Conservation (phyloP, 345 rosid species). For the Linum trigynum region DNA sequence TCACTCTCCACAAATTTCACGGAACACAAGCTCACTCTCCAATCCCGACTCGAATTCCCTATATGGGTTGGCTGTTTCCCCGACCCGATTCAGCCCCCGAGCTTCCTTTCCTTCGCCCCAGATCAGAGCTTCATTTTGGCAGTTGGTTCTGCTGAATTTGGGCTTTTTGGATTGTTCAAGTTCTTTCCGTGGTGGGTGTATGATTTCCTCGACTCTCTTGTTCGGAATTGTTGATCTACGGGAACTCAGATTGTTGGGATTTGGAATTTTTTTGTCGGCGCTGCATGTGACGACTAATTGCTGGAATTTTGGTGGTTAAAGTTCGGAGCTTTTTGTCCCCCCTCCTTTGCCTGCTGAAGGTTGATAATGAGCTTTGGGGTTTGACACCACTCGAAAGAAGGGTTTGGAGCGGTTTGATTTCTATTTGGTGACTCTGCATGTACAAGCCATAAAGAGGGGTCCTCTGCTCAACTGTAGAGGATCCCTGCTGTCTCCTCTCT, state of each 20-base stretch:
- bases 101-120: not conserved
- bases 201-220: conserved; percentile 18
- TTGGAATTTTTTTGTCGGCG: not conserved
- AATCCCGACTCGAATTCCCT: conserved; percentile 13
- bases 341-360: too few species aligned
- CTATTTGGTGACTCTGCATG: conserved; percentile 35
- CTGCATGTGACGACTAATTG: not conserved
- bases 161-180: conserved; percentile 26
- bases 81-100: conserved; percentile 3
- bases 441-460: conserved; percentile 38
- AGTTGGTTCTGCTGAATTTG: not conserved
- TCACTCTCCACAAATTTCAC: not conserved
- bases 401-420: conserved; percentile 14
- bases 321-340: not conserved
- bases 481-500: conserved; percentile 26
- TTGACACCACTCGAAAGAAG: not conserved
- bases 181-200: not conserved
- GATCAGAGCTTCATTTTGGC: not conserved
- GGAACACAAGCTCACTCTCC: not conserved
- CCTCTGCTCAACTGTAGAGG: conserved; percentile 55
- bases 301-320: not conserved
- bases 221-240: conserved; percentile 18
- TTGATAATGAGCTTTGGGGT: not conserved
- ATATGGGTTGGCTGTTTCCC: conserved; percentile 11
- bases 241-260: conserved; percentile 19